Conservation (phyloP, 1,284 basidiomycete species). For the Pyrrhoderma noxium region DNA sequence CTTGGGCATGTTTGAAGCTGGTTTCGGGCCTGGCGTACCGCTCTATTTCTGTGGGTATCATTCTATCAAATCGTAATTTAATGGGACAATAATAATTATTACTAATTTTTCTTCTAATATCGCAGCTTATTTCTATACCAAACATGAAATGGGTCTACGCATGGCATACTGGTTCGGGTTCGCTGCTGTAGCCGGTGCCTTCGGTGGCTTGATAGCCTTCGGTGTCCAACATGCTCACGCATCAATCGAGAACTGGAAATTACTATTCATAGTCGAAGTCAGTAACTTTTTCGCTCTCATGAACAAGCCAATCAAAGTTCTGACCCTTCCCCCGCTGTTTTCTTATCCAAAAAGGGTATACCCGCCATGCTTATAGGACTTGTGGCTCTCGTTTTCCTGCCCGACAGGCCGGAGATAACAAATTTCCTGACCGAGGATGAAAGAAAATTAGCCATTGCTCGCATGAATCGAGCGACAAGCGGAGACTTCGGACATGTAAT, state of each 20-base stretch:
- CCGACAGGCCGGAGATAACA: constrained; percentile 72
- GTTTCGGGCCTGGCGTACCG: constrained; percentile 67
- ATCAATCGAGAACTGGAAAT: constrained; percentile 50
- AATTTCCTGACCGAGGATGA: constrained; percentile 64
- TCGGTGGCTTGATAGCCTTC: constrained; percentile 69
- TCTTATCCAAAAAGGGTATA: constrained; percentile 51
- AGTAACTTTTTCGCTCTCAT: constrained; percentile 16
- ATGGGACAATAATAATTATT: background rate
- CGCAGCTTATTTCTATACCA: constrained; percentile 69
- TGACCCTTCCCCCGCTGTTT: too few species aligned
- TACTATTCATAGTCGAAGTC: constrained; percentile 75
- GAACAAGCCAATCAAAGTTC: too few species aligned
- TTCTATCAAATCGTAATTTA: background rate
- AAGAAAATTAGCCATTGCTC: constrained; percentile 61
- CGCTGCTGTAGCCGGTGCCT: constrained; percentile 72
- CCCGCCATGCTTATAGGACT: constrained; percentile 66
- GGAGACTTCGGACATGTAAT: constrained; percentile 63
- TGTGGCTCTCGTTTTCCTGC: constrained; percentile 58
- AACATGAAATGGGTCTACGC: constrained; percentile 60
- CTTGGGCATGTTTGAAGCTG: constrained; percentile 65
- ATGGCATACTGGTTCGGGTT: constrained; percentile 77
- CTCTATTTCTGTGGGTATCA: constrained; percentile 58
- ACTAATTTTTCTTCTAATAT: background rate
- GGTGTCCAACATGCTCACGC: constrained; percentile 54
- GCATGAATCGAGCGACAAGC: constrained; percentile 65